Evolutionary conservation across 768 basidiomycete species (phyloP).

Genomic region (Leucocoprinus leucothites): DNA sequence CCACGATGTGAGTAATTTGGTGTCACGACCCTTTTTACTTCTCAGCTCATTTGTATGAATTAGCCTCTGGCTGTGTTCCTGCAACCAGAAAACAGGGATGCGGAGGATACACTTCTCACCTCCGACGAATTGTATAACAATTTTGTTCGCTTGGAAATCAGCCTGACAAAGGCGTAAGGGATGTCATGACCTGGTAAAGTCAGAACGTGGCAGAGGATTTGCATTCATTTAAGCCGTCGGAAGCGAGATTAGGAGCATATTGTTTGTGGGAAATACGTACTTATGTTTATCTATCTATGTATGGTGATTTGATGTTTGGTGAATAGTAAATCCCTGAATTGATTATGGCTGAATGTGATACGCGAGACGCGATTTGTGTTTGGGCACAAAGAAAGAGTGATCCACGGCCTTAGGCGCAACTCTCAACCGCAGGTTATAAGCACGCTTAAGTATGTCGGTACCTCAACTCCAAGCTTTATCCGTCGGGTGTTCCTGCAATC

Average conservation of each 20-base stretch:
- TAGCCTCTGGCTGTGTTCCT: conserved; percentile 66
- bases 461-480: too few relatives aligned
- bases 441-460: too few relatives aligned
- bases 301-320: neutral
- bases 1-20: conserved; percentile 48
- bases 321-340: neutral
- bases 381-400: too few relatives aligned
- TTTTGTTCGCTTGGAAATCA: conserved; percentile 36
- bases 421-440: too few relatives aligned
- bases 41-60: conserved; percentile 2
- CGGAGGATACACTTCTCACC: conserved; percentile 64
- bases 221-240: neutral
- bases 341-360: too few relatives aligned
- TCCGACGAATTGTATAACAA: conserved; percentile 75
- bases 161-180: neutral
- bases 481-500: too few relatives aligned
- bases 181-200: too few relatives aligned
- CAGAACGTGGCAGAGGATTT: neutral
- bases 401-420: too few relatives aligned
- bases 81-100: conserved; percentile 50
- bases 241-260: neutral
- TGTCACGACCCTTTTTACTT: neutral
- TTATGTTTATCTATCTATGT: conserved; percentile 1
- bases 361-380: too few relatives aligned
- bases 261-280: too few relatives aligned